Evolutionary conservation across 139 green algal species (phyloP).

Genomic region (Limnomonas spitsbergensis): DNA sequence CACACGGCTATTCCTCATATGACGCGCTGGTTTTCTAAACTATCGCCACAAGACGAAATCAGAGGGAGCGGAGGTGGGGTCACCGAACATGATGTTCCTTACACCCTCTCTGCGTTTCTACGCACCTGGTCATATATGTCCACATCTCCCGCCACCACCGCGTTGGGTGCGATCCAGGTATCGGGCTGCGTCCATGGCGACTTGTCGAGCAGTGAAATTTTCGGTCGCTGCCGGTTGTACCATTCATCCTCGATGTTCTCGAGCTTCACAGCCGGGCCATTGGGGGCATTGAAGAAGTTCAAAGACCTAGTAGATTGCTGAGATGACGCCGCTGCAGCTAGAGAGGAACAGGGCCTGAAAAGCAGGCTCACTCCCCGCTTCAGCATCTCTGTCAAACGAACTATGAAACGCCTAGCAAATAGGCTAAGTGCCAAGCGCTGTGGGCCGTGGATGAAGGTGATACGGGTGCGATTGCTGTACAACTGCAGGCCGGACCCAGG

Average conservation of each 20-base stretch:
- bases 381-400: too few species aligned
- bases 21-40: too few species aligned
- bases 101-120: background rate
- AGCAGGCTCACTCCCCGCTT: background rate
- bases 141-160: slow-evolving; percentile 39
- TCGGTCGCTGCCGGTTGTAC: slow-evolving; percentile 71
- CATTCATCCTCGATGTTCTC: slow-evolving; percentile 56
- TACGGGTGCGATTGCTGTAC: too few species aligned
- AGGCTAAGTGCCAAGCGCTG: too few species aligned
- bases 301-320: slow-evolving; percentile 8
- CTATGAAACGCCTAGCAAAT: too few species aligned
- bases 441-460: too few species aligned
- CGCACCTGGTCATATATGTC: slow-evolving; percentile 44
- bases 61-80: background rate
- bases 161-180: slow-evolving; percentile 79
- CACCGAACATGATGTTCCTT: too few species aligned
- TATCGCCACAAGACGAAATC: too few species aligned
- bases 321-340: background rate
- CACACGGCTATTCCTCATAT: too few species aligned
- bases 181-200: slow-evolving; percentile 58
- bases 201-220: slow-evolving; percentile 69
- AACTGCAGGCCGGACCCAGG: too few species aligned
- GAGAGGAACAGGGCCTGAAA: background rate
- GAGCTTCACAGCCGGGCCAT: slow-evolving; percentile 39
- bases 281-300: slow-evolving; percentile 38